Conservation (phyloP, 257 asterid genomes). For the Solanum sparsipilum region DNA sequence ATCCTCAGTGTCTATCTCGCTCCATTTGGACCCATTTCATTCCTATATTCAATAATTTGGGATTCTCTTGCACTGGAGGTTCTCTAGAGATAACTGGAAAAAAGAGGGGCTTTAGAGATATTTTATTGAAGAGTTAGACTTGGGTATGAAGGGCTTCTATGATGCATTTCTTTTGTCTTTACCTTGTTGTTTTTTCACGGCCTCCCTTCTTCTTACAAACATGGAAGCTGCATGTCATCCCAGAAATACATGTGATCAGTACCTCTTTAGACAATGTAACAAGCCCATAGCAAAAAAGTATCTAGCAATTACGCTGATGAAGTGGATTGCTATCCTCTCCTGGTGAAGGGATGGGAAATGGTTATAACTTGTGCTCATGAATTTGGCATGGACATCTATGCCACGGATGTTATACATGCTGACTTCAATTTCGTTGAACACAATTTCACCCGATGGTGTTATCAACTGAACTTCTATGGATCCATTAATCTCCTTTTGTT, state of each 20-base stretch:
- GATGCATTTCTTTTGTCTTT: background rate
- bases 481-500: background rate
- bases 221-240: background rate
- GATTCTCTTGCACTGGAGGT: background rate
- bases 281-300: background rate
- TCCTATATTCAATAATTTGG: background rate
- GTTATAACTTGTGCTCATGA: background rate
- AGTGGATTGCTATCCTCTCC: background rate
- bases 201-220: background rate
- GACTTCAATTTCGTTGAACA: background rate
- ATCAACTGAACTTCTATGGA: background rate
- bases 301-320: background rate
- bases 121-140: background rate
- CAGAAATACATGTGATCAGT: background rate
- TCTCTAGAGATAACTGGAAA: background rate
- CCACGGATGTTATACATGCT: background rate
- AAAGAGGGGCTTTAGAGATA: background rate
- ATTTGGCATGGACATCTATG: background rate
- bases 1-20: background rate
- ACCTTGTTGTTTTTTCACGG: background rate
- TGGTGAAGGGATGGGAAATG: background rate
- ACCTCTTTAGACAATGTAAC: background rate
- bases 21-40: background rate
- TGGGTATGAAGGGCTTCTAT: background rate
- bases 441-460: background rate